Conservation (phyloP, 2,329 filamentous ascomycete genomes). For the Fusarium foetens region DNA sequence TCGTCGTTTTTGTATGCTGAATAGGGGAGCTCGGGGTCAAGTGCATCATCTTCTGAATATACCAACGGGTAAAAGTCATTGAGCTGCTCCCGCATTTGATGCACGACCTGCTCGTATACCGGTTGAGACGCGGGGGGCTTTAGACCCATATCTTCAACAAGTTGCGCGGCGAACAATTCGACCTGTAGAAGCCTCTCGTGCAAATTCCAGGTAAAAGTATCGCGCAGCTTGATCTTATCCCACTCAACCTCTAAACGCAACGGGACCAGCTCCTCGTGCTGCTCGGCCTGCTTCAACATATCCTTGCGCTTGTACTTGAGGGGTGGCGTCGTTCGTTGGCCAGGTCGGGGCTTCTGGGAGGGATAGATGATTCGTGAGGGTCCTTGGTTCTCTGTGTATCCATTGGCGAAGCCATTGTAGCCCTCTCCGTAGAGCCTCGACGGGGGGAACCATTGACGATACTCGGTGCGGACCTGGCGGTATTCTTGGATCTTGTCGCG, state of each 20-base stretch:
- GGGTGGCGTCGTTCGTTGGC: conserved; percentile 77
- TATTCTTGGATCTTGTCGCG: conserved; percentile 77
- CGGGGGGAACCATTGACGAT: conserved; percentile 65
- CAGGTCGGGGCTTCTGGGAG: conserved; percentile 76
- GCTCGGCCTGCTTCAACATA: conserved; percentile 85
- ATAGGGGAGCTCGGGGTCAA: conserved; percentile 91
- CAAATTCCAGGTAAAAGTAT: conserved; percentile 98
- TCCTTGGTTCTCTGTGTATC: conserved; percentile 76
- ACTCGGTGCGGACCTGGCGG: conserved; percentile 66
- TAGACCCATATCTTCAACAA: conserved; percentile 90
- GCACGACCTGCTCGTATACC: conserved; percentile 67
- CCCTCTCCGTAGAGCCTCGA: conserved; percentile 74
- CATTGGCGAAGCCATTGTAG: conserved; percentile 91
- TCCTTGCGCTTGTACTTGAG: conserved; percentile 83
- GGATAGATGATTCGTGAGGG: conserved; percentile 83
- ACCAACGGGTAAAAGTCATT: conserved; percentile 94
- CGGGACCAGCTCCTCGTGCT: conserved; percentile 90
- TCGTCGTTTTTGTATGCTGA: conserved; percentile 98
- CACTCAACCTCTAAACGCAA: conserved; percentile 92
- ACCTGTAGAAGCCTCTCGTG: conserved; percentile 86
- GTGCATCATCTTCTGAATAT: conserved; percentile 86
- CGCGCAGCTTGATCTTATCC: conserved; percentile 93
- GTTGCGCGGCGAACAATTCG: conserved; percentile 85
- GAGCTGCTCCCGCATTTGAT: conserved; percentile 87
- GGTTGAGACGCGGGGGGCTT: conserved; percentile 76